phyloP scores from a whole-genome alignment of 2,329 filamentous ascomycete genomes.

The Aureobasidium sp. region DNA sequence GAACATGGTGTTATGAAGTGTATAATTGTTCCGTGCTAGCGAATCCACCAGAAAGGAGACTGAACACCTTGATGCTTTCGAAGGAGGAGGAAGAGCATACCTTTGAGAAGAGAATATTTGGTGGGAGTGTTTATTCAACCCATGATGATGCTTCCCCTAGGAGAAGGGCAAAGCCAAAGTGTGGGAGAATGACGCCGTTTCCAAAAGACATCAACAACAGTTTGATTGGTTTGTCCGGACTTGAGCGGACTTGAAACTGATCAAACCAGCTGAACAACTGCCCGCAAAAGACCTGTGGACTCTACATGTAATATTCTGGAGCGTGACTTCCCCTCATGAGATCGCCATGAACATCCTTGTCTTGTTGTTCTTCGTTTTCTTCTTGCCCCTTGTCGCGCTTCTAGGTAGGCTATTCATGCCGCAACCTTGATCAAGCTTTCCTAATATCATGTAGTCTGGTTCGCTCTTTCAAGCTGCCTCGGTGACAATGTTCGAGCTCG shows the following conservation, averaged over 20 bases:
- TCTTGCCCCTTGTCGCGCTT: slow-evolving; percentile 15
- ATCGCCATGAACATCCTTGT: slow-evolving; percentile 10
- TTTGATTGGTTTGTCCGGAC: slow-evolving; percentile 10
- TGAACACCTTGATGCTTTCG: slow-evolving; percentile 48
- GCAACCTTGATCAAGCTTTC: background rate
- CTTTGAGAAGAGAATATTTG: background rate
- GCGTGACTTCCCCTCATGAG: no score
- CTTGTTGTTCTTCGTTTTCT: slow-evolving; percentile 15
- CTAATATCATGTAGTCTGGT: slow-evolving; percentile 33
- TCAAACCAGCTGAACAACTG: background rate
- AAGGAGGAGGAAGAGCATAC: slow-evolving; percentile 28
- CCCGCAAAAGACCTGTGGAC: background rate
- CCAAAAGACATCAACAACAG: background rate
- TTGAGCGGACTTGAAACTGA: background rate
- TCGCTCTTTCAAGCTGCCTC: slow-evolving; percentile 50
- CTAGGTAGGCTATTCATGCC: slow-evolving; percentile 10
- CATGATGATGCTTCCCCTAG: slow-evolving; percentile 6
- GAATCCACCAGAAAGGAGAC: slow-evolving; percentile 46
- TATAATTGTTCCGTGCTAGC: slow-evolving; percentile 34
- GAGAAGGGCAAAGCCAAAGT: background rate
- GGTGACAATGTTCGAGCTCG: slow-evolving; percentile 46
- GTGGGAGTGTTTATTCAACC: slow-evolving; percentile 16
- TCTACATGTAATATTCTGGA: background rate
- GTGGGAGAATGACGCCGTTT: slow-evolving; percentile 11
- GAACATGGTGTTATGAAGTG: slow-evolving; percentile 29